Conservation (phyloP, 1,139 yeast genomes). For the Zhuliangozyma parablackwelliae region DNA sequence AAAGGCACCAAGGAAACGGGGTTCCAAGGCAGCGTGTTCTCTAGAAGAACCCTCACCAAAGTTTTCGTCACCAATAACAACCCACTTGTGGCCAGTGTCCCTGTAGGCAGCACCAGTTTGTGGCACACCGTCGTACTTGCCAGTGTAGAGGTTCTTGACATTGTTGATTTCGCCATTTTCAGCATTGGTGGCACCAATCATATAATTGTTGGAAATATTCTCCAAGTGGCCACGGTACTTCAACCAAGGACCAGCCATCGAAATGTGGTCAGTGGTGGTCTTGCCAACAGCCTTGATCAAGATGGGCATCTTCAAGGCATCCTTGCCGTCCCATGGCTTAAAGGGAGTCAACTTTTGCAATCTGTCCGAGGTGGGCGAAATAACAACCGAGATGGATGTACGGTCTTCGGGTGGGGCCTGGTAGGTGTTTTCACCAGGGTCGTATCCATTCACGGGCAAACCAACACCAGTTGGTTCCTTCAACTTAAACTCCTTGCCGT, state of each 20-base stretch:
- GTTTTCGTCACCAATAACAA: constrained; percentile 98
- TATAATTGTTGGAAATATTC: constrained; percentile 97
- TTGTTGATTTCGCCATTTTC: constrained; percentile 95
- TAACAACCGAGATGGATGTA: constrained; percentile 64
- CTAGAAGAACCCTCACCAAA: constrained; percentile 99
- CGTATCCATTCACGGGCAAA: constrained; percentile 91
- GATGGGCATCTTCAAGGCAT: constrained; percentile 82
- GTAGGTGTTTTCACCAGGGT: constrained; percentile 92
- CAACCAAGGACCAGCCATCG: constrained; percentile 99
- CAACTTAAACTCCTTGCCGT: constrained; percentile 94
- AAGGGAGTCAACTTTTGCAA: constrained; percentile 48
- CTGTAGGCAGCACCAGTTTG: constrained; percentile 94
- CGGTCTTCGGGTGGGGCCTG: constrained; percentile 97
- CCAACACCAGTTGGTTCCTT: constrained; percentile 88
- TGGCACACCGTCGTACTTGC: constrained; percentile 93
- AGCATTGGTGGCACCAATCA: constrained; percentile 98
- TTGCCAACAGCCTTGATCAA: constrained; percentile 96
- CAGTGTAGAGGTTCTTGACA: constrained; percentile 86
- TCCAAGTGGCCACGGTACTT: constrained; percentile 99
- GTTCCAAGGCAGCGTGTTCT: constrained; percentile 99
- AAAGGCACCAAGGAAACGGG: constrained; percentile 98
- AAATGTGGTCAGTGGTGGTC: constrained; percentile 98
- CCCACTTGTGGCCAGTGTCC: constrained; percentile 90
- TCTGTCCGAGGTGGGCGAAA: constrained; percentile 75
- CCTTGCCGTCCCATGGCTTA: constrained; percentile 90